phyloP scores from a whole-genome alignment of 1,284 basidiomycete genomes.

The Ceratobasidium papillatum region DNA sequence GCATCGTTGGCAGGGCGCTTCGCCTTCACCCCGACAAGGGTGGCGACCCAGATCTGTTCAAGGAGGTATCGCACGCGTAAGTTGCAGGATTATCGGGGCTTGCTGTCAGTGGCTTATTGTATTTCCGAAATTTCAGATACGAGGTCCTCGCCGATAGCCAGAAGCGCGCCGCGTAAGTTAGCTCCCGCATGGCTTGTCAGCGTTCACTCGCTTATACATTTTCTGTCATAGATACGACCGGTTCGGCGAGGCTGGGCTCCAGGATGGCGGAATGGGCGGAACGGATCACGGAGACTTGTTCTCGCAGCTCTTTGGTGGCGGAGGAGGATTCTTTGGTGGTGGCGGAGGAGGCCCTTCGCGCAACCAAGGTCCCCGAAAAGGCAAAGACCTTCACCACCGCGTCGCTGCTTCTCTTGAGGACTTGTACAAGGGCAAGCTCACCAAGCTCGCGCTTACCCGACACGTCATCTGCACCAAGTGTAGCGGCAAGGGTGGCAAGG shows the following conservation, averaged over 20 bases:
- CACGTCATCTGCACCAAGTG: conserved; percentile 95
- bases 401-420: conserved; percentile 97
- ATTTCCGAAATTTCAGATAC: conserved; percentile 65
- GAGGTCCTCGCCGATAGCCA: conserved; percentile 92
- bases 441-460: conserved; percentile 96
- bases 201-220: conserved; percentile 1
- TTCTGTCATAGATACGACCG: conserved; percentile 73
- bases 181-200: background rate
- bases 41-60: conserved; percentile 96
- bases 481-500: conserved; percentile 96
- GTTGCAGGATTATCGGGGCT: conserved; percentile 50
- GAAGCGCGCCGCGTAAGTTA: conserved; percentile 68
- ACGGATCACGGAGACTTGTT: conserved; percentile 99
- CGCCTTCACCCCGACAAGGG: conserved; percentile 96
- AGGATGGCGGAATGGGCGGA: conserved; percentile 89
- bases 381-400: conserved; percentile 98
- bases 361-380: conserved; percentile 88
- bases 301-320: conserved; percentile 90
- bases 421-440: conserved; percentile 97
- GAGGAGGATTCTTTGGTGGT: conserved; percentile 65
- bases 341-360: conserved; percentile 69
- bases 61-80: conserved; percentile 96
- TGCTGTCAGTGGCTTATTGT: conserved; percentile 27
- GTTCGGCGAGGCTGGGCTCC: conserved; percentile 91
- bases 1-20: conserved; percentile 68